Base-by-base conservation (phyloP, 2,329 filamentous ascomycete genomes). In the Alternaria triticina region DNA sequence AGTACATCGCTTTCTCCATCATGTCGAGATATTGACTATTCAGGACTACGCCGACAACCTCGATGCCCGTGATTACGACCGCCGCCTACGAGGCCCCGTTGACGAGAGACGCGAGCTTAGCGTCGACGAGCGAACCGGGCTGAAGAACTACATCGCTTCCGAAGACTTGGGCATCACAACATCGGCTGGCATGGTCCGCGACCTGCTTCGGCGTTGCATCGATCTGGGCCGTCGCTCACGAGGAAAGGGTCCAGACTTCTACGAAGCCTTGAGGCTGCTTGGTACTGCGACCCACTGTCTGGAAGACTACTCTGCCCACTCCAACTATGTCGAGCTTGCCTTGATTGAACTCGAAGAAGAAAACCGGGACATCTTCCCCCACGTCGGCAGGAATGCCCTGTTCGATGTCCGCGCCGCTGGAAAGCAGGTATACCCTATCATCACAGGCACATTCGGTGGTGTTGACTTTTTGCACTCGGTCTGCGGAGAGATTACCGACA, bases 61-160 rank as follows among this genome's bases (percentile, higher is more conserved):
- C 62, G 94, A 97, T 82, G 94, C 94, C 52, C 88, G 91, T 44
- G 86, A 91, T 68, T 97, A 96, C 77, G 91, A 97, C 76, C 84
- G 80, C 57, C 90, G 92, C 69, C 89, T 97, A 55, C 91, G 95
- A 76, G 93, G 90, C 1, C 93, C 92, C 0, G 85, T 98, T 49
- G 87, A 97, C 68, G 93, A 96, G 82, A 76, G 85, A 25, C 86
- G 88, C 54, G 95, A 97, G 82, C 86, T 97, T 36, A 88, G 87
- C 49, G 87, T 98, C 72, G 93, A 98, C 72, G 86, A 87, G 61
- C 75, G 79, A 25, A 82, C 78, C 72, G 86, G 86, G 30, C 74
- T 97, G 82, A 98, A 98, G 83, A 96, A 94, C 79, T 97, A 97
- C 81, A 97, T 97, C 79, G 93, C 94, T 43, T 94, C 94, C 67